Conservation (phyloP, 108 stramenopile species). For the Parmales sp. region DNA sequence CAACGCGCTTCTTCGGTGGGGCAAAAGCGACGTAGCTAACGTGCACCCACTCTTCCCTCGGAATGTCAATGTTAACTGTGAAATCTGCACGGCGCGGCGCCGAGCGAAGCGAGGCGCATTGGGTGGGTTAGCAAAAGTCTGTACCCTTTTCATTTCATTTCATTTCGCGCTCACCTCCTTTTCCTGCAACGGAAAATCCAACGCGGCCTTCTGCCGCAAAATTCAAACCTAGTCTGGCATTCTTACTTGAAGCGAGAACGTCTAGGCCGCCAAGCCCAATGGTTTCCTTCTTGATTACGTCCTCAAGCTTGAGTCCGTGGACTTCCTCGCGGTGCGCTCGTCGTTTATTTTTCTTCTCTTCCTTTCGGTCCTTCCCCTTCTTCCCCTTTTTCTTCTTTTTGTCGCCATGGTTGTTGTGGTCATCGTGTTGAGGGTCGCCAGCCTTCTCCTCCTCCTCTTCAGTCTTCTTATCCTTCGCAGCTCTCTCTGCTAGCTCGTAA, state of each 20-base stretch:
- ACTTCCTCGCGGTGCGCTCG: slow-evolving; percentile 23
- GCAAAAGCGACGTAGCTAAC: slow-evolving; percentile 15
- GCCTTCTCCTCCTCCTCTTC: slow-evolving; percentile 11
- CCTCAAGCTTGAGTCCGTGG: slow-evolving; percentile 22
- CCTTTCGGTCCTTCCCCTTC: not conserved
- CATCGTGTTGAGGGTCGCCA: not conserved
- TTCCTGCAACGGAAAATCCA: slow-evolving; percentile 14
- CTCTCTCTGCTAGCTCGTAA: slow-evolving; percentile 11
- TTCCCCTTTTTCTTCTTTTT: no score
- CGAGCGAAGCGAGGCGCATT: no score
- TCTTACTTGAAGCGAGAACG: slow-evolving; percentile 16
- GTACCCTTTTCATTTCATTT: no score
- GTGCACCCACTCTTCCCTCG: slow-evolving; percentile 30
- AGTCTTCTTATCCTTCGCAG: not conserved
- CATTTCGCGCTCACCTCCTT: no score
- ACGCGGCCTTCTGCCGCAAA: slow-evolving; percentile 17
- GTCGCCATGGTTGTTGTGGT: no score
- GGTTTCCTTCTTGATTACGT: slow-evolving; percentile 19
- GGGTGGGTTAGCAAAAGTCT: no score
- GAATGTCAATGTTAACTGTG: slow-evolving; percentile 22
- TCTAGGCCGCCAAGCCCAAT: slow-evolving; percentile 17
- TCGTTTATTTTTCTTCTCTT: slow-evolving; percentile 12
- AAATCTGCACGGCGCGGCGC: no score
- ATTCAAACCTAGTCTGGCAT: slow-evolving; percentile 15
- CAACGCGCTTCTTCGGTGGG: slow-evolving; percentile 1